These are phyloP conservation scores for Rubia yunnanensis DNA, from an alignment of 257 asterid species.

Conservation along the genomic window DNA sequence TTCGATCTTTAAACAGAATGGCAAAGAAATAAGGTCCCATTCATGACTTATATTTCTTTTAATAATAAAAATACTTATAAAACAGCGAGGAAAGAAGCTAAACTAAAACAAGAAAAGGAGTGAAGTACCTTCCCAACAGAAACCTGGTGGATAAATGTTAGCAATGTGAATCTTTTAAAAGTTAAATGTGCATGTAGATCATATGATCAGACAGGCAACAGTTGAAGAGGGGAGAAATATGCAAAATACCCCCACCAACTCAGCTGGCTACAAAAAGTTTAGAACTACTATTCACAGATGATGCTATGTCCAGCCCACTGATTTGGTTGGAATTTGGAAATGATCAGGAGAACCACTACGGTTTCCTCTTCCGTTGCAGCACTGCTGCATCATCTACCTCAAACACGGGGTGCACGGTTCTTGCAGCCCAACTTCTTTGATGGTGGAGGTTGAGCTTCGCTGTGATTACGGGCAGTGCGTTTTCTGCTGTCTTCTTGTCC, in stretches of 20 bases:
- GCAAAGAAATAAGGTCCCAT: neutral
- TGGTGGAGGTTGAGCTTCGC: neutral
- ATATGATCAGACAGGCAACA: too few species aligned
- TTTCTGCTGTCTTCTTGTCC: conserved; percentile 3
- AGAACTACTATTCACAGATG: neutral
- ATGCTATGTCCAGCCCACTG: neutral
- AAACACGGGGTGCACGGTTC: too few species aligned
- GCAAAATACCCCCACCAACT: neutral
- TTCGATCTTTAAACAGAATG: neutral
- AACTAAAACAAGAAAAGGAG: neutral
- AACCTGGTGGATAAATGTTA: neutral
- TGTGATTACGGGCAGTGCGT: neutral
- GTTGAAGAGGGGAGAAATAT: neutral
- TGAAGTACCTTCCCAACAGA: neutral
- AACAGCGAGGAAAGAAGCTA: too few species aligned
- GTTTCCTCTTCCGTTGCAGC: neutral
- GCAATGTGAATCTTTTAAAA: too few species aligned
- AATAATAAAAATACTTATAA: too few species aligned
- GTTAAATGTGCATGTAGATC: neutral
- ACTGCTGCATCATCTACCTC: neutral
- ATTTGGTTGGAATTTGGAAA: too few species aligned
- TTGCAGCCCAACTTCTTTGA: neutral
- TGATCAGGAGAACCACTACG: neutral
- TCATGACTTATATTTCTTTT: neutral
- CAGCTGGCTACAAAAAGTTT: neutral